Evolutionary conservation across 129 eudicot species (phyloP).

Genomic region (Daucus carota): DH1_v3.0 NC_030386.2:30841501-30842000

Average conservation of each 20-base stretch:
- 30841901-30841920: conserved; percentile 74
- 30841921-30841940: conserved; percentile 51
- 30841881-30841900: conserved; percentile 62
- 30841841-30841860: not conserved
- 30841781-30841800: not conserved
- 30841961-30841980: too few species aligned
- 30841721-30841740: not conserved
- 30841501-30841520: too few species aligned
- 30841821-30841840: not conserved
- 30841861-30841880: conserved; percentile 24
- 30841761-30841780: not conserved
- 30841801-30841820: not conserved
- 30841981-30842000: too few species aligned
- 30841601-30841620: not conserved
- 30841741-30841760: not conserved
- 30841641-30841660: not conserved
- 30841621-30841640: not conserved
- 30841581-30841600: too few species aligned
- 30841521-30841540: too few species aligned
- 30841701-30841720: not conserved
- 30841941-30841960: not conserved
- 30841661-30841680: not conserved
- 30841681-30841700: not conserved
- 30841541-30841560: too few species aligned
- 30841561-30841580: too few species aligned